phyloP scores from a whole-genome alignment of 495 filamentous ascomycete species.

The Aspergillus egyptiacus region DNA sequence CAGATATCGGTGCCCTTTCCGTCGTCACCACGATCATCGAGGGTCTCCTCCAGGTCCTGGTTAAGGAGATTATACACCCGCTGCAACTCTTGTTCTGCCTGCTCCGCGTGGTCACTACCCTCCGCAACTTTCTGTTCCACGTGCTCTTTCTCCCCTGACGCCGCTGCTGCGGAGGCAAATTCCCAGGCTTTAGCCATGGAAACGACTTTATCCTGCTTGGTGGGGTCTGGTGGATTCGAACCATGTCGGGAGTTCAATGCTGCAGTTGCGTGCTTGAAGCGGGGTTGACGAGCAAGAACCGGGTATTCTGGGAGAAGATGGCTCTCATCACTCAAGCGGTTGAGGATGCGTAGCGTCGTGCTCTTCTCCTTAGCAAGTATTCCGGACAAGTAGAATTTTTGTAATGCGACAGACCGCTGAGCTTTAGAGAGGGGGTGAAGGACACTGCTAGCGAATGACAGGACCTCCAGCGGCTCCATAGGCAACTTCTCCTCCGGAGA shows the following conservation, averaged over 20 bases:
- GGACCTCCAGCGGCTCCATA: constrained; percentile 27
- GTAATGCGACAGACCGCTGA: constrained; percentile 57
- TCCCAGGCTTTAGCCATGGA: constrained; percentile 42
- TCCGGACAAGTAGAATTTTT: constrained; percentile 57
- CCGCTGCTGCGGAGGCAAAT: constrained; percentile 43
- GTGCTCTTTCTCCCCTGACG: constrained; percentile 27
- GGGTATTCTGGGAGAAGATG: constrained; percentile 62
- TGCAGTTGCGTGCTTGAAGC: constrained; percentile 39
- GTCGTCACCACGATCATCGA: constrained; percentile 15
- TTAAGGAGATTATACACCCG: constrained; percentile 33
- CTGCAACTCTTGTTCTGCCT: constrained; percentile 27
- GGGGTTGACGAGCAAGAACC: constrained; percentile 38
- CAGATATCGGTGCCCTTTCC: constrained; percentile 31
- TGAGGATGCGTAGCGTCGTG: constrained; percentile 47
- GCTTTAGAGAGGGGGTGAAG: constrained; percentile 52
- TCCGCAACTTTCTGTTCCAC: constrained; percentile 34
- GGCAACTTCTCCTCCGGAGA: constrained; percentile 14
- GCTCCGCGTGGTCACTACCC: constrained; percentile 28
- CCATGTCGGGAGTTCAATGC: constrained; percentile 25
- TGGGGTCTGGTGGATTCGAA: constrained; percentile 14
- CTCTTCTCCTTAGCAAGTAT: constrained; percentile 54
- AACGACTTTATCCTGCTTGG: constrained; percentile 29
- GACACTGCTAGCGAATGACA: constrained; percentile 52
- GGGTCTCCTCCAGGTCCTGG: constrained; percentile 29
- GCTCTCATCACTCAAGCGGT: constrained; percentile 61